Evolutionary conservation across 1,284 basidiomycete genomes (phyloP), one percentile per base, ranked within the genome.

Genomic region (Pulveroboletus ridleyi): DNA sequence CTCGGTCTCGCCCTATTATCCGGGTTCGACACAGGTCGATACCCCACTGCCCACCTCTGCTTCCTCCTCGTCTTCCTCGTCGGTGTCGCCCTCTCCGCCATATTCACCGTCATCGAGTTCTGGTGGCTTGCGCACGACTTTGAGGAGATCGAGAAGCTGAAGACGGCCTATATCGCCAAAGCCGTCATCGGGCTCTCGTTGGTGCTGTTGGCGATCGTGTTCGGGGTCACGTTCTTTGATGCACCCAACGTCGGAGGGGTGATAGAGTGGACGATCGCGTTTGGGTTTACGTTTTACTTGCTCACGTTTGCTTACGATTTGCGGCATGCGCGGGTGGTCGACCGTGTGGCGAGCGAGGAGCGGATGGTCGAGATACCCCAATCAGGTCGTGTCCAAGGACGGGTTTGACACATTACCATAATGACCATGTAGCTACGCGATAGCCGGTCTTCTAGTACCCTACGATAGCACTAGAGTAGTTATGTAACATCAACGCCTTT

Each of bases 81-180:
- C 35, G 88, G 88, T 18, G 86, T 92, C 2, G 85, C 81, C 3
- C 71, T 92, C 46, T 89, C 86, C 64, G 89, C 89, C 14, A 84
- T 92, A 49, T 92, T 92, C 77, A 89, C 89, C 8, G 79, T 91
- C 22, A 64, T 84, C n/a, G 90, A 93, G 82, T 91, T 85, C 66
- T 81, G 83, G 8, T 91, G 88, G 87, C 80, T 92, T 58, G 83
- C 84, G 67, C 81, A 84, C 61, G 84, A 88, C 62, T 89, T 85
- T 62, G 65, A 66, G 3, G 79, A 82, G 44, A 71, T 83, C 10
- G 74, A 75, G n/a, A 77, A 81, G 61, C 79, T 92, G 55, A 82
- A 78, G 65, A 76, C 64, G n/a, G 84, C 89, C 1, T 92, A 92
- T 66, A 68, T 85, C 15, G 79, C 81, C 56, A 92, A 92, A 77